Conservation (phyloP, 208 protist species). For the Crithidia brevicula region DNA sequence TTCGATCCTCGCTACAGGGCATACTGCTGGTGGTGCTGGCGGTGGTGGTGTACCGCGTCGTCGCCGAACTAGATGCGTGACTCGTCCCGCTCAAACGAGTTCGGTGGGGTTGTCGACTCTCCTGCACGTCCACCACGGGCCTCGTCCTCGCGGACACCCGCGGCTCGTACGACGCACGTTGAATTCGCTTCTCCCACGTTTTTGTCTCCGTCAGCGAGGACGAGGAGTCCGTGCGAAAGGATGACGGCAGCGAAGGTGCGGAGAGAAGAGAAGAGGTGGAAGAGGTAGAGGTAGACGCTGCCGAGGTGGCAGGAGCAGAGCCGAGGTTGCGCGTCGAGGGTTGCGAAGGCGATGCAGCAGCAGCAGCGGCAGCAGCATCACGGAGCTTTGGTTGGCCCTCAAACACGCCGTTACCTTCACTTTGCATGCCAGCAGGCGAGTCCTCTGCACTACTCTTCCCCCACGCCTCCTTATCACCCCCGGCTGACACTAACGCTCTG, state of each 20-base stretch:
- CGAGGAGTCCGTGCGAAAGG: constrained; percentile 10
- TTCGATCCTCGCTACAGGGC: neutral
- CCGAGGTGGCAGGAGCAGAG: neutral
- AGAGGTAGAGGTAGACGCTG: constrained; percentile 5
- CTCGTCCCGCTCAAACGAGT: no score
- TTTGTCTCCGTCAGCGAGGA: neutral
- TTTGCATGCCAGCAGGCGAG: no score
- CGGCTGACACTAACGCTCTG: no score
- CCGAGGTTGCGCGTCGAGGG: constrained; percentile 34
- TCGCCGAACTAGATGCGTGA: constrained; percentile 21
- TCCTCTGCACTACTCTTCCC: no score
- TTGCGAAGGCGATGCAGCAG: neutral
- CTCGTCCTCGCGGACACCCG: neutral
- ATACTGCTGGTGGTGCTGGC: neutral
- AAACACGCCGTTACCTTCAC: no score
- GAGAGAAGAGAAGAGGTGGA: neutral
- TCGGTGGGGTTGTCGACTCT: no score
- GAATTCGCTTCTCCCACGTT: neutral
- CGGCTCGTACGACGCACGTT: neutral
- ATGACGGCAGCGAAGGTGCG: constrained; percentile 18
- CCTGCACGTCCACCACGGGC: constrained; percentile 26
- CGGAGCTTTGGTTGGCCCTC: no score
- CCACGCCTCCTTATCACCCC: no score
- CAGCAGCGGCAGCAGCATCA: neutral
- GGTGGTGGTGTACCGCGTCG: constrained; percentile 30